Evolutionary conservation across 2,329 filamentous ascomycete species (phyloP), one percentile per base, ranked within the genome.

Genomic region (Cadophora sp.): DNA sequence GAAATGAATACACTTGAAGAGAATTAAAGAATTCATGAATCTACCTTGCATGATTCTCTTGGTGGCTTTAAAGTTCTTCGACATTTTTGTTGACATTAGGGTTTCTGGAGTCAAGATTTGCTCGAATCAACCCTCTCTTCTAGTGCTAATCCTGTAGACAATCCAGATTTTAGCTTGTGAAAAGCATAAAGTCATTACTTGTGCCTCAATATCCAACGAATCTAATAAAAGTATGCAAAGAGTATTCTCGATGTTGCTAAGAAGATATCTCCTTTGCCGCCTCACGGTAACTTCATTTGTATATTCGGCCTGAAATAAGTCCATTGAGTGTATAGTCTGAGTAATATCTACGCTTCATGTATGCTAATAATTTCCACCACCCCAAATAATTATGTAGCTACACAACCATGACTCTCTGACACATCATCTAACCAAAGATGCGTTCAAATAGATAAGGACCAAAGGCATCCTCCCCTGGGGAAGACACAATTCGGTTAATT

Each of bases 381-480:
- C 26, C 51, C 6, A 31, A 31, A 29, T 31, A 31, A 24, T 31
- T 4, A 37, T 5, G 56, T 34, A 40, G n/a, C 24, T 37, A 58
- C n/a, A 58, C 22, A 40, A 58, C 6, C 14, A 58, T 37, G 43
- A 8, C 22, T 16, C 4, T 26, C 22, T 4, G 16, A 27, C n/a
- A 40, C n/a, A 16, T 27, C 22, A 61, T 46, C 37, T 70, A 76
- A 19, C 74, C 74, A 67, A 76, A 77, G 3, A 95, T 76, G 71
- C 87, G 84, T 75, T 88, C 81, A 80, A 95, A 83, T 74, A 94
- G 78, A 70, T 89, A 83, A 43, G 83, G 83, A 43, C 89, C 91
- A 81, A 94, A 93, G 50, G 81, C 79, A 8, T 89, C 84, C 73
- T 87, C 85, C 1, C 91, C 93, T 0, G 92, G 93, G 71, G 91